phyloP scores from a whole-genome alignment of 1,284 basidiomycete species.

The Puccinia horiana region DNA sequence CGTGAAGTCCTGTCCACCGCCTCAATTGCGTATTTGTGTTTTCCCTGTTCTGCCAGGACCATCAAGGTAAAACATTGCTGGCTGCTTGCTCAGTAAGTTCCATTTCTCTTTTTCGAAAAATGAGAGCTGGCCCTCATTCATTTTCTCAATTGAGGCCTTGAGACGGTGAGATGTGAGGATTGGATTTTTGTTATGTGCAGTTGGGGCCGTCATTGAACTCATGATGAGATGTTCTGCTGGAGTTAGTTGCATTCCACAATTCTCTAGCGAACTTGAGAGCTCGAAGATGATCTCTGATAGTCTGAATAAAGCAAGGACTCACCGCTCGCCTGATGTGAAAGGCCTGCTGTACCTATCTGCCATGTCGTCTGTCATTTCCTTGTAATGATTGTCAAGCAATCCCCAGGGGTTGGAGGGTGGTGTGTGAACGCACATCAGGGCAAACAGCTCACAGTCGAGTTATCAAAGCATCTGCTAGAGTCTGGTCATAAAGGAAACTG shows the following conservation, averaged over 20 bases:
- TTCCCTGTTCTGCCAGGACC: slow-evolving; percentile 58
- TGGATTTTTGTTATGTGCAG: too few relatives aligned
- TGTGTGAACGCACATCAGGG: background rate
- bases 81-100: background rate
- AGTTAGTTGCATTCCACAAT: too few relatives aligned
- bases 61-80: background rate
- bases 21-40: slow-evolving; percentile 54
- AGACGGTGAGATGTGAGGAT: too few relatives aligned
- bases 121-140: background rate
- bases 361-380: background rate
- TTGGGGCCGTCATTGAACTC: too few relatives aligned
- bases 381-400: background rate
- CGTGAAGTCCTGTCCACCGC: background rate
- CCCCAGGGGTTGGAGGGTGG: background rate
- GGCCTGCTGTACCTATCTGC: background rate
- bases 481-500: background rate
- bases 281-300: background rate
- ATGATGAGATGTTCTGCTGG: too few relatives aligned
- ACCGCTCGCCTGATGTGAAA: too few relatives aligned
- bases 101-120: background rate
- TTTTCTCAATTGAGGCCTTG: background rate
- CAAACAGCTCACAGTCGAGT: background rate
- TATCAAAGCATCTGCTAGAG: background rate
- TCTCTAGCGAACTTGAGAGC: too few relatives aligned
- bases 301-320: too few relatives aligned